Percentiles rank a stretch among this genome's conserved stretches.
Conservation (phyloP, 306 rosid genomes). For the Crataegus laevigata region DNA sequence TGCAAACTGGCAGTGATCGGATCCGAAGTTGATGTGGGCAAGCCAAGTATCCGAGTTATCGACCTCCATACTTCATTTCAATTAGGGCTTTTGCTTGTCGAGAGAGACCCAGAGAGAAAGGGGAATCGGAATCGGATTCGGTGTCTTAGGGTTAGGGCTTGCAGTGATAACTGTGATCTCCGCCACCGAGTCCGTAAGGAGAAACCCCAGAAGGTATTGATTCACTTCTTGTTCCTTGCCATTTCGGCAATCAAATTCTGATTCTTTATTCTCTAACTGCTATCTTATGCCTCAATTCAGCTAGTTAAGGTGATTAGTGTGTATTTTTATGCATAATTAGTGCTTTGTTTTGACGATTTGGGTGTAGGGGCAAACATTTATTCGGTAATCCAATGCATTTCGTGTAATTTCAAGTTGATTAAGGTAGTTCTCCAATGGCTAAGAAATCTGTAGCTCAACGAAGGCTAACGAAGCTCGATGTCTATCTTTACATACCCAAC, state of each 20-base stretch:
- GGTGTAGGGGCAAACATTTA: constrained; percentile 8
- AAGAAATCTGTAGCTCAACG: constrained; percentile 46
- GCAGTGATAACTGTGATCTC: background rate
- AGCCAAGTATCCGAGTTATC: background rate
- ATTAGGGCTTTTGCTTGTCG: background rate
- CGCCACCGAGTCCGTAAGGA: background rate
- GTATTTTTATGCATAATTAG: background rate
- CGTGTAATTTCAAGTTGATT: constrained; percentile 22
- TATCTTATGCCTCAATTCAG: background rate
- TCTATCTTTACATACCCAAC: constrained; percentile 84
- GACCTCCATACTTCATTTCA: background rate
- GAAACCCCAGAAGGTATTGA: background rate
- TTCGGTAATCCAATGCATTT: constrained; percentile 17
- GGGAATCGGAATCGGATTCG: background rate
- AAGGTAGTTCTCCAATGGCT: constrained; percentile 54
- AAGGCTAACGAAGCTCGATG: constrained; percentile 45
- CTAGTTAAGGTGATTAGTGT: background rate
- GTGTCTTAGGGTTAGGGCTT: background rate
- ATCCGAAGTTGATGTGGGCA: background rate
- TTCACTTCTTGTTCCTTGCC: background rate
- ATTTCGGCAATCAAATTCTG: background rate
- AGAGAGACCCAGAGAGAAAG: background rate
- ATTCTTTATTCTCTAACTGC: background rate
- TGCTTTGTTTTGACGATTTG: background rate
- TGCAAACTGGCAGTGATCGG: background rate